Evolutionary conservation across 225 moss, liverwort and hornwort species (phyloP).

Genomic region (Straminergon stramineum): DNA sequence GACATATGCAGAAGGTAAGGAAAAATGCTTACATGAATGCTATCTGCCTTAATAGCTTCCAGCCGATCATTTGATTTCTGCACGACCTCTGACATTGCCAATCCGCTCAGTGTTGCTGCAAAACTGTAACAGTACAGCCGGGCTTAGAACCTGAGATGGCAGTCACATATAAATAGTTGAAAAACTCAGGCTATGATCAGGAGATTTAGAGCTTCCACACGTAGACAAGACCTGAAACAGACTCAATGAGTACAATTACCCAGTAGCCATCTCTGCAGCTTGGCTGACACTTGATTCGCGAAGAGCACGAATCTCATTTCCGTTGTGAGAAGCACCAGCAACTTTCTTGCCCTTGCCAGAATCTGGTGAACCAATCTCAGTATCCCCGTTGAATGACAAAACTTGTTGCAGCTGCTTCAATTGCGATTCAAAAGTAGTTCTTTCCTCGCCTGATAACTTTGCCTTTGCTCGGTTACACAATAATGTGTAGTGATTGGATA

Average conservation of each 20-base stretch:
- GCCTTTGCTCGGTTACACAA: slow-evolving; percentile 95
- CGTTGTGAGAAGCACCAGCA: slow-evolving; percentile 44
- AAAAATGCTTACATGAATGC: slow-evolving; percentile 68
- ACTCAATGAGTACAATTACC: slow-evolving; percentile 33
- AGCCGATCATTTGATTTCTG: slow-evolving; percentile 84
- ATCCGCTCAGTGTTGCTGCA: slow-evolving; percentile 70
- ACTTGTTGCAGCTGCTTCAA: slow-evolving; percentile 79
- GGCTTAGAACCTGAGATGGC: background rate
- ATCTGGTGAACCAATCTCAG: slow-evolving; percentile 43
- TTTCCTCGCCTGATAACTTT: slow-evolving; percentile 74
- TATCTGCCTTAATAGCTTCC: slow-evolving; percentile 81
- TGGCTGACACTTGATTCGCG: slow-evolving; percentile 93
- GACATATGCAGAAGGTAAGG: background rate
- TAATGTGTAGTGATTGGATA: slow-evolving; percentile 93
- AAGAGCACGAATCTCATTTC: slow-evolving; percentile 70
- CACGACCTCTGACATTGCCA: slow-evolving; percentile 79
- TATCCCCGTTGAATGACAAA: slow-evolving; percentile 53
- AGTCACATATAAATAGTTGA: background rate
- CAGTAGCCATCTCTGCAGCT: slow-evolving; percentile 96
- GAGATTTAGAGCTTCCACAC: background rate
- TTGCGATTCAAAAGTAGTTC: slow-evolving; percentile 58
- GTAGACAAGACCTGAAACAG: background rate
- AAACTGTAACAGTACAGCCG: slow-evolving; percentile 44
- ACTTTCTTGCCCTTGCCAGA: slow-evolving; percentile 84
- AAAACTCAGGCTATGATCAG: background rate